These are phyloP conservation scores for Aspergillus phoenicis DNA, from an alignment of 2,329 filamentous ascomycete genomes.

Conservation along the genomic window DNA sequence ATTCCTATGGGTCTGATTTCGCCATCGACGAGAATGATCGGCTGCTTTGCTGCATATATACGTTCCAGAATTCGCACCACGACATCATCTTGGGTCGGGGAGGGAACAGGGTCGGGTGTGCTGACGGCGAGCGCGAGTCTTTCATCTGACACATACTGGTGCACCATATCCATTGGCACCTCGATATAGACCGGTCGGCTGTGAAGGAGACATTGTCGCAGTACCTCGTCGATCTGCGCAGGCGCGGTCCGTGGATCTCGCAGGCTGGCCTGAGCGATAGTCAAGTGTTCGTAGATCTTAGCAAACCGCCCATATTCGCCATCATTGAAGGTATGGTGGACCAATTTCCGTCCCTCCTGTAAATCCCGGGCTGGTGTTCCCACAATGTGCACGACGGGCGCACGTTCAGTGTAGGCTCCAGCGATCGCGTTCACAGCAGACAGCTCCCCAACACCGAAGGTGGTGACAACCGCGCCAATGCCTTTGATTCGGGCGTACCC, in stretches of 20 bases:
- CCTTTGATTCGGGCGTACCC: constrained; percentile 37
- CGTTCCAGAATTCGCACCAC: constrained; percentile 40
- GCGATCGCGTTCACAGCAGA: constrained; percentile 74
- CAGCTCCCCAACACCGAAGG: constrained; percentile 62
- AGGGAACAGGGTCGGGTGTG: constrained; percentile 4
- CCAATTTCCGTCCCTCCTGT: constrained; percentile 47
- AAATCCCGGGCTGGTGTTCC: constrained; percentile 52
- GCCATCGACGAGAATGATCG: constrained; percentile 56
- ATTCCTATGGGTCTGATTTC: constrained; percentile 46
- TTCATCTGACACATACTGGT: constrained; percentile 16
- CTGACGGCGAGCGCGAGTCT: constrained; percentile 8
- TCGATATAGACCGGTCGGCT: constrained; percentile 60
- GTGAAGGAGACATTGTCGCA: constrained; percentile 55
- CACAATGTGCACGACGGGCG: constrained; percentile 66
- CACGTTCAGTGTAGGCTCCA: constrained; percentile 71
- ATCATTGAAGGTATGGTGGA: constrained; percentile 66
- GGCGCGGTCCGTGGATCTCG: constrained; percentile 53
- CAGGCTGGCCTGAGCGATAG: constrained; percentile 28
- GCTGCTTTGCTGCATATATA: constrained; percentile 49
- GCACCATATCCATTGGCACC: constrained; percentile 57
- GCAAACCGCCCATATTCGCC: constrained; percentile 21
- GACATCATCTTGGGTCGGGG: constrained; percentile 14
- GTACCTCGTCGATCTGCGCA: constrained; percentile 53
- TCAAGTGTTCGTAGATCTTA: constrained; percentile 18
- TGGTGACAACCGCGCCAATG: constrained; percentile 40